Base-by-base conservation (phyloP, 306 rosid genomes). In the Cicer bijugum region DNA sequence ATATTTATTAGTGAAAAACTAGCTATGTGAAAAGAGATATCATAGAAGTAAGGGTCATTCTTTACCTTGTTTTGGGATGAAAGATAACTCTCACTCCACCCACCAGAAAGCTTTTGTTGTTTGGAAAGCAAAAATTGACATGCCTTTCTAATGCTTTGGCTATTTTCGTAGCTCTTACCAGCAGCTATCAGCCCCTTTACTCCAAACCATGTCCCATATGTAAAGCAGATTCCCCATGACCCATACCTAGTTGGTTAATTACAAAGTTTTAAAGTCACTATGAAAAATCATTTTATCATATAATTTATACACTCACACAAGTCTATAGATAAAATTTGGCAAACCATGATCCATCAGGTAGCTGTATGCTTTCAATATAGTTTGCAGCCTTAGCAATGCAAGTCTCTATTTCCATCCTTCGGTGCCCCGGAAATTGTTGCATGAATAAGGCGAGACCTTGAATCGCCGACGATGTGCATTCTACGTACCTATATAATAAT, bases 171-270 rank as follows among this genome's bases (percentile, higher is more conserved):
- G 12, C 80, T 87, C 65, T 74, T 82, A 11, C 91, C 89, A 0
- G 81, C 68, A 19, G 69, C 72, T 75, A 80, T 86, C 5, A 87
- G 76, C 5, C 92, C 95, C 62, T 77, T 87, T 37, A 91, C 77
- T 50, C 92, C 97, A 81, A 89, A 91, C 95, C 91, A 91, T 71
- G 96, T 91, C 35, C 82, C 97, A 9, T 91, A 89, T 20, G 89
- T 85, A 77, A 73, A 91, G 87, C 97, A 91, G 9, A 91, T 79
- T 59, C 92, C 97, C 97, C 97, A 91, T 12, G 89, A 85, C 0
- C 97, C 95, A 76, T 83, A 83, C 94, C 97, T 82, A 39, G 56
- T 52, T 16, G 6, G 50, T 33, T 67, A n/a, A 44, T 72, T 70
- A 3, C 3, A 60, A 39, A 23, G 42, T 2, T 60, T 71, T 51